Conservation (phyloP, 495 filamentous ascomycete genomes). For the Friedmanniomyces simplex region DNA sequence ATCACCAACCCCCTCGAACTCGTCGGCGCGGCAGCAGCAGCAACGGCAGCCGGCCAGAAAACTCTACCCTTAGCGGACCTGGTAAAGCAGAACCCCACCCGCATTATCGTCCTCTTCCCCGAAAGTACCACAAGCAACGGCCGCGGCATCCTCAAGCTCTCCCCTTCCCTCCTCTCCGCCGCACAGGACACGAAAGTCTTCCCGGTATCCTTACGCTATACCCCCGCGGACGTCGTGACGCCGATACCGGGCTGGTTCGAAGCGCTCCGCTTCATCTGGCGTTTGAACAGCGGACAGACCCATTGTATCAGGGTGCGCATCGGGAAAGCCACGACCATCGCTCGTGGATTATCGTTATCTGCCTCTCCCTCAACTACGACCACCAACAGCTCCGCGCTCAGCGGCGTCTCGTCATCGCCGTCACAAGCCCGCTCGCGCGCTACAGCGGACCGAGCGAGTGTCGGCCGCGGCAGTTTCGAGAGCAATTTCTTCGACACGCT, state of each 20-base stretch:
- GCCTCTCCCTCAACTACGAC: not conserved
- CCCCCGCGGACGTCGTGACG: slow-evolving; percentile 79
- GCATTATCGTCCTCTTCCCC: slow-evolving; percentile 75
- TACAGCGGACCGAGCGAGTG: slow-evolving; percentile 13
- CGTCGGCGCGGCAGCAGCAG: not conserved
- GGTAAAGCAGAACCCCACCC: slow-evolving; percentile 53
- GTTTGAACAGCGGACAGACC: slow-evolving; percentile 68
- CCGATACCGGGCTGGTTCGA: slow-evolving; percentile 56
- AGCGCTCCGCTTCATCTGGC: slow-evolving; percentile 68
- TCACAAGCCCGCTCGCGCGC: slow-evolving; percentile 5
- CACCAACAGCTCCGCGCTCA: not conserved
- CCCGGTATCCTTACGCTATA: slow-evolving; percentile 80
- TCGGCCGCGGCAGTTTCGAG: slow-evolving; percentile 22
- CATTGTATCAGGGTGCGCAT: slow-evolving; percentile 86
- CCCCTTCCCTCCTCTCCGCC: slow-evolving; percentile 56
- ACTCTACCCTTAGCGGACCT: slow-evolving; percentile 54
- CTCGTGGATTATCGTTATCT: not conserved
- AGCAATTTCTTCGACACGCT: slow-evolving; percentile 43
- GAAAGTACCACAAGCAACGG: slow-evolving; percentile 93
- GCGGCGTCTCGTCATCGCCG: too few species aligned
- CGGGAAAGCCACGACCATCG: slow-evolving; percentile 33
- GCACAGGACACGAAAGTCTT: slow-evolving; percentile 63
- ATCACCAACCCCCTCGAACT: slow-evolving; percentile 28
- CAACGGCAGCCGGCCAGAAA: slow-evolving; percentile 1
- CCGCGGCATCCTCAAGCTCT: slow-evolving; percentile 75